Evolutionary conservation across 2,329 filamentous ascomycete genomes (phyloP), one percentile per base, ranked within the genome.

Genomic region (Pseudogymnoascus sp.): DNA sequence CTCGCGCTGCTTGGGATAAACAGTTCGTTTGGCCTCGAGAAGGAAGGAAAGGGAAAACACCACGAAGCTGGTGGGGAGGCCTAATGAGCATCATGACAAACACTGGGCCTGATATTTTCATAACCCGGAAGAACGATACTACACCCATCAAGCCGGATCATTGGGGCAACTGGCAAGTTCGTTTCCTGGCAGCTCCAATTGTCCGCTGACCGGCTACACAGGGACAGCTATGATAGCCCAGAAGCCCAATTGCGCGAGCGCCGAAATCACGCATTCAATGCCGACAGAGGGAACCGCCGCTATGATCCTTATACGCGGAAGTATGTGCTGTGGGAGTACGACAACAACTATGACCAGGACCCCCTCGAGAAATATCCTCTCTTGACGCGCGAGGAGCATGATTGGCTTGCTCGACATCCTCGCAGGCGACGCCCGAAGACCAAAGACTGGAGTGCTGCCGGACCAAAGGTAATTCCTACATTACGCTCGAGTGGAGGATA

Each of bases 61-160:
- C 70, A 10, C 59, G 62, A 26, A 63, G 63, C 60, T 63, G 64
- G 14, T 65, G 62, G 43, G 66, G 70, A 26, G 70, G 70, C 3
- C 70, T 70, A 37, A 68, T 67, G 31, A 65, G 69, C 12, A 61
- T 70, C 19, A 52, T 78, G 19, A 68, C 69, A 19, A 74, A 78
- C 37, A 74, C 71, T 62, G 77, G 76, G 1, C 76, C 77, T 11
- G 77, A 78, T 66, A 74, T 78, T 4, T 77, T 74, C 37, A 68
- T 78, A 6, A 68, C 68, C 19, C 63, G 43, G 43, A 63, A 66
- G 55, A 61, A 65, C 21, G 65, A 62, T 6, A 63, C 43, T 3
- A 63, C 19, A 0, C 61, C 68, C 4, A 69, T 72, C 55, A 61
- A 14, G n/a, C 65, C 65, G 4, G 71, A 72, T 14, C 21, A 59